Evolutionary conservation across 108 stramenopile species (phyloP).

Genomic region (Cyclotella baltica): DNA sequence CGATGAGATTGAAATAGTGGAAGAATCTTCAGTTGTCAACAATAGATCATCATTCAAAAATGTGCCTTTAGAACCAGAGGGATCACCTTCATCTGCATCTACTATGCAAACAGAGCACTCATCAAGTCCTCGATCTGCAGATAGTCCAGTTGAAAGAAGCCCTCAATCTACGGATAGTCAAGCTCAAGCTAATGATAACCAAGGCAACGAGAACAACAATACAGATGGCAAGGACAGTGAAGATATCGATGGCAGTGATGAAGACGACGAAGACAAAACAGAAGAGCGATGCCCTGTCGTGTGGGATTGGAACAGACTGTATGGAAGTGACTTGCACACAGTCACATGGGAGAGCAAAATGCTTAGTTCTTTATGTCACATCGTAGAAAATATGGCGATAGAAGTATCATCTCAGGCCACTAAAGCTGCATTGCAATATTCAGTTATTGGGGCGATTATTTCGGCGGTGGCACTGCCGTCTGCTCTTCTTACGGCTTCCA

Average conservation of each 20-base stretch:
- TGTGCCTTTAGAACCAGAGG: too few relatives aligned
- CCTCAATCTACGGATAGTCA: not conserved
- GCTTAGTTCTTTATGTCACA: slow-evolving; percentile 55
- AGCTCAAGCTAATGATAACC: not conserved
- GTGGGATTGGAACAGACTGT: slow-evolving; percentile 70
- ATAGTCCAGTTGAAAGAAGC: not conserved
- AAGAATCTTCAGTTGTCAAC: not conserved
- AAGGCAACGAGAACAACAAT: not conserved
- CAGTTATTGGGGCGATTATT: slow-evolving; percentile 62
- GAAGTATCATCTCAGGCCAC: slow-evolving; percentile 60
- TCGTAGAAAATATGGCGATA: slow-evolving; percentile 57
- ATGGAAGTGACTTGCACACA: slow-evolving; percentile 69
- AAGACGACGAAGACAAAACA: slow-evolving; percentile 22
- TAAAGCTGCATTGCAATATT: slow-evolving; percentile 57
- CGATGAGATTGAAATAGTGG: not conserved
- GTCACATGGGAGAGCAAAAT: slow-evolving; percentile 70
- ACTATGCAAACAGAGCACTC: not conserved
- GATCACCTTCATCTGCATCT: not conserved
- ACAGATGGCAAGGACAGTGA: slow-evolving; percentile 5
- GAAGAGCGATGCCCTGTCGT: slow-evolving; percentile 47
- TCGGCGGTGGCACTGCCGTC: slow-evolving; percentile 68
- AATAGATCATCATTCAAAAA: too few relatives aligned
- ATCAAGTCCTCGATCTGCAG: not conserved
- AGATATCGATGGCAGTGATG: slow-evolving; percentile 4
- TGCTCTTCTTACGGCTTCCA: slow-evolving; percentile 56